Base-by-base conservation (phyloP, 768 basidiomycete genomes). In the Agrocybe chaxingu region DNA sequence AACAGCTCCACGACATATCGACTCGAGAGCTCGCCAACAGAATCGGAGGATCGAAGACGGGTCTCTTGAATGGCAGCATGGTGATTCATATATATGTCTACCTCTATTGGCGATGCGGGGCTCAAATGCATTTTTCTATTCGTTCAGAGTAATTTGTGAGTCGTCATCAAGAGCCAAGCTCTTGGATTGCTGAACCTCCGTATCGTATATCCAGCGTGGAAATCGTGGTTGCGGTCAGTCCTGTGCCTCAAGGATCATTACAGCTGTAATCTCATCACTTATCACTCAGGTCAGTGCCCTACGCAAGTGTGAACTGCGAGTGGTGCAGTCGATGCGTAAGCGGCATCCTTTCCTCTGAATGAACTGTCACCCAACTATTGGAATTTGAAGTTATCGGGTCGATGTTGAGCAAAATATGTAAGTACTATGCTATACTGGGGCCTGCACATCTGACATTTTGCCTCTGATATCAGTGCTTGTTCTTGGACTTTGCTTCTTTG, bases 401-500 rank as follows among this genome's bases (percentile, higher is more conserved):
- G 1, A 90, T 94, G 65, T 69, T 94, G 11, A 87, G 85, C 60
- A 92, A 91, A 67, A 72, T 89, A 35, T 51, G 63, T 65, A 29
- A 39, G 61, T 47, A 7, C 29, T 36, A 8, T 48, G 64, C 81
- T 82, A 55, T 32, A 81, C 60, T 16, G 10, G 5, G 4, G 35
- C 19, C 8, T 5, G 11, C 31, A 7, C 16, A 9, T 7, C n/a
- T 36, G 5, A 29, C 34, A 31, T 8, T 19, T 47, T 40, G 50
- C 50, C 52, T 50, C 33, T 42, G 12, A 42, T 13, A 34, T 16
- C 39, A 91, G 89, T 94, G 1, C 79, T 94, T 36, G 89, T 93
- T 12, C 77, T 92, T 8, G 91, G 91, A 12, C 80, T 92, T 66
- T 89, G 88, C 57, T 89, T 92, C 68, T 87, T 92, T 54, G 90